Conservation (phyloP, 192 early-diverging fungal species). For the Mortierella claussenii region DNA sequence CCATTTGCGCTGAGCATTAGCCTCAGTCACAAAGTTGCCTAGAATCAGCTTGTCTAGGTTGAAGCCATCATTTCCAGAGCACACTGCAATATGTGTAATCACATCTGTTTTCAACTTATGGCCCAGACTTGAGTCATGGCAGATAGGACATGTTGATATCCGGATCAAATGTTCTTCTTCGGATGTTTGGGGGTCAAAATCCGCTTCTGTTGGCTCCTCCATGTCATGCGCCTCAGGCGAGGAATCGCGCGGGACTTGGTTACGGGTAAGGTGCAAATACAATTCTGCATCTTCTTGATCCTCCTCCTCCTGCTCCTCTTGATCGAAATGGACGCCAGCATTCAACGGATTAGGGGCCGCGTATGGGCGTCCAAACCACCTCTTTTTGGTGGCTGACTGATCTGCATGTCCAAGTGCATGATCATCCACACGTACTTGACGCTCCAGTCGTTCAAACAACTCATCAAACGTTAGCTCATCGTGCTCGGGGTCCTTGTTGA, state of each 20-base stretch:
- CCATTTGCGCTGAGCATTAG: conserved; percentile 78
- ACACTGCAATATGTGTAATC: conserved; percentile 79
- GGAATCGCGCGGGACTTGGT: background rate
- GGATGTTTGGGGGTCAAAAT: conserved; percentile 46
- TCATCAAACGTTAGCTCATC: conserved; percentile 77
- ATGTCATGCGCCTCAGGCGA: conserved; percentile 32
- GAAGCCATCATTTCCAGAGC: conserved; percentile 74
- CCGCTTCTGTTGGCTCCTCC: conserved; percentile 30
- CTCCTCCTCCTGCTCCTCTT: conserved; percentile 18
- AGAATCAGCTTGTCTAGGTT: conserved; percentile 77
- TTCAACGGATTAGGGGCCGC: no score
- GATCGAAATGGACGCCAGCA: background rate
- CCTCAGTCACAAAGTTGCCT: conserved; percentile 82
- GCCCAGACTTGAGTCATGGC: conserved; percentile 64
- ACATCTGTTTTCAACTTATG: conserved; percentile 72
- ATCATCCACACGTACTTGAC: conserved; percentile 43
- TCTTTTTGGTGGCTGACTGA: conserved; percentile 1
- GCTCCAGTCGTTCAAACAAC: conserved; percentile 68
- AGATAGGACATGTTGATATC: conserved; percentile 77
- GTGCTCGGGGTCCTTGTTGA: conserved; percentile 55
- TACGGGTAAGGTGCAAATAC: conserved; percentile 11
- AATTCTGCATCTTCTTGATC: conserved; percentile 12
- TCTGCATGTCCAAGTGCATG: background rate
- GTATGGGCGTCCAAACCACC: no score
- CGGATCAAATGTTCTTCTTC: conserved; percentile 70